Conservation (phyloP, 2,329 filamentous ascomycete genomes). For the Metarhizium rileyi region DNA sequence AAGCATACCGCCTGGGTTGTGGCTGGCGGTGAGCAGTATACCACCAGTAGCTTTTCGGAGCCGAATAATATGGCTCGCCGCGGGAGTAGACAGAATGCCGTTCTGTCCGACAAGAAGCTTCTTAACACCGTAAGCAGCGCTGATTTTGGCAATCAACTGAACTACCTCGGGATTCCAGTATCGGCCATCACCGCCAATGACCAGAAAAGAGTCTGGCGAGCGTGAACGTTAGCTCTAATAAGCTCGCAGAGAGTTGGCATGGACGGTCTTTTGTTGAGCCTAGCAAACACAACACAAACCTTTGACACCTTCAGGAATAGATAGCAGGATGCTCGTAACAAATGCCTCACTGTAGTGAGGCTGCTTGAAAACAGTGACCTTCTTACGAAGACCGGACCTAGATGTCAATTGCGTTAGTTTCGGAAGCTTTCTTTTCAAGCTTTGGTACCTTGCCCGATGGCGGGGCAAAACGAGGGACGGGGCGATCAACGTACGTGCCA, state of each 20-base stretch:
- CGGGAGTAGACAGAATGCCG: slow-evolving; percentile 93
- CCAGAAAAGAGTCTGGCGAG: slow-evolving; percentile 61
- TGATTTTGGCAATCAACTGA: slow-evolving; percentile 94
- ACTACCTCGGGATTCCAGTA: slow-evolving; percentile 97
- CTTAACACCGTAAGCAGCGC: slow-evolving; percentile 95
- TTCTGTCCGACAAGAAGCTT: slow-evolving; percentile 95
- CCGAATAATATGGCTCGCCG: slow-evolving; percentile 90
- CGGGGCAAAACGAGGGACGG: slow-evolving; percentile 14
- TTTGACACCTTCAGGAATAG: slow-evolving; percentile 88
- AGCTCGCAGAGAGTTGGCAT: slow-evolving; percentile 7
- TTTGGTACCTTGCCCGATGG: slow-evolving; percentile 7
- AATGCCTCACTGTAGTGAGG: slow-evolving; percentile 94
- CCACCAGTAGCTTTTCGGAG: slow-evolving; percentile 92
- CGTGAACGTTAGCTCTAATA: slow-evolving; percentile 3
- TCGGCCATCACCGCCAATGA: slow-evolving; percentile 94
- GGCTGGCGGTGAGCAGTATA: slow-evolving; percentile 91
- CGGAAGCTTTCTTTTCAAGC: not conserved
- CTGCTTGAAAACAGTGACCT: slow-evolving; percentile 96
- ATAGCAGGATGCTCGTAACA: slow-evolving; percentile 84
- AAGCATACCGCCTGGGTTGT: slow-evolving; percentile 86
- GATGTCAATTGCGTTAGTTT: not conserved
- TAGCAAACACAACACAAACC: slow-evolving; percentile 39
- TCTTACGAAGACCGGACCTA: slow-evolving; percentile 96
- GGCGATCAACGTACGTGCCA: slow-evolving; percentile 82
- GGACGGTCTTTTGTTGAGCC: not conserved